Conservation (phyloP, 2,329 filamentous ascomycete genomes). For the Monosporascus cannonballus region DNA sequence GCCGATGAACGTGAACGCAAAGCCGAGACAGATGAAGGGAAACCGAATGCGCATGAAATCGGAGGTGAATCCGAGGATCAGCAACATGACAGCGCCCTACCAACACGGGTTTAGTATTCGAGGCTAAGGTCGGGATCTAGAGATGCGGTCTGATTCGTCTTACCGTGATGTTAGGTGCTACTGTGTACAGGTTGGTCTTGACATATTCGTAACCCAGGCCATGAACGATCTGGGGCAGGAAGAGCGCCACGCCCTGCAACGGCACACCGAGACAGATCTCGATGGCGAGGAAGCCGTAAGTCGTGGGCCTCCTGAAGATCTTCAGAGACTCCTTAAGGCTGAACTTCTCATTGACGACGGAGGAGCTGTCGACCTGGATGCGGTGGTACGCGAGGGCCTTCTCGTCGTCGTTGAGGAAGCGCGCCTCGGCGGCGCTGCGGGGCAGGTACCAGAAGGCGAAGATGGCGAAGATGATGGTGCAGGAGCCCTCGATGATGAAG, state of each 20-base stretch:
- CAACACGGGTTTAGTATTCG: slow-evolving; percentile 1
- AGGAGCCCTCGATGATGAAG: slow-evolving; percentile 41
- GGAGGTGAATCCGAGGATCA: slow-evolving; percentile 66
- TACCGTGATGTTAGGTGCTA: slow-evolving; percentile 66
- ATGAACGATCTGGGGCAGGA: slow-evolving; percentile 49
- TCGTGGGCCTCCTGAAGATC: slow-evolving; percentile 45
- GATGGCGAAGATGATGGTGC: slow-evolving; percentile 54
- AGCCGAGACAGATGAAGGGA: slow-evolving; percentile 69
- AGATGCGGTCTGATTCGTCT: neutral
- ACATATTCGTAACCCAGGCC: slow-evolving; percentile 42
- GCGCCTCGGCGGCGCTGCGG: slow-evolving; percentile 54
- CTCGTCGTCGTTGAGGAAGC: slow-evolving; percentile 60
- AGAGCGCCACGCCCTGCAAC: slow-evolving; percentile 47
- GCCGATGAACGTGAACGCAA: slow-evolving; percentile 67
- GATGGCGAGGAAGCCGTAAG: slow-evolving; percentile 44
- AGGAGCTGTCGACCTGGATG: slow-evolving; percentile 70
- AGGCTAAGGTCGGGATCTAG: too few species aligned
- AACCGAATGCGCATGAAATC: slow-evolving; percentile 62
- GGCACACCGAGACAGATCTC: slow-evolving; percentile 56
- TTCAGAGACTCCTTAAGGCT: slow-evolving; percentile 43
- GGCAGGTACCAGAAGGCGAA: slow-evolving; percentile 69
- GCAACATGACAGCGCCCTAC: slow-evolving; percentile 61
- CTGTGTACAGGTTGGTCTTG: slow-evolving; percentile 73
- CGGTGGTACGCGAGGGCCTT: slow-evolving; percentile 63
- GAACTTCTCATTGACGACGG: slow-evolving; percentile 49